phyloP scores from a whole-genome alignment of 2,329 filamentous ascomycete species.

The Alternaria dauci region DNA sequence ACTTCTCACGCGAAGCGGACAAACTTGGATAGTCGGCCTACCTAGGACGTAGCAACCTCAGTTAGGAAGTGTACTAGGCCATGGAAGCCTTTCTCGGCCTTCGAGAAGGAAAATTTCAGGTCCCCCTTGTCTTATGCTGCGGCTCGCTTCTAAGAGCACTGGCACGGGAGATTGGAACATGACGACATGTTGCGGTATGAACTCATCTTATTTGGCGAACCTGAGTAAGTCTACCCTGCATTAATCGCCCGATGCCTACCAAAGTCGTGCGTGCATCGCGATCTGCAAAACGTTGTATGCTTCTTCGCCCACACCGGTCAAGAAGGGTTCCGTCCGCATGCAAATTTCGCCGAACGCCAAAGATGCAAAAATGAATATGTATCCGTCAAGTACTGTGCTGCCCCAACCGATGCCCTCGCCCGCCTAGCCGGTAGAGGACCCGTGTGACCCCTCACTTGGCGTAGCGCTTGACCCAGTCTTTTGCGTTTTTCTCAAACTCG shows the following conservation, averaged over 20 bases:
- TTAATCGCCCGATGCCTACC: constrained; percentile 12
- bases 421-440: constrained; percentile 10
- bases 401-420: constrained; percentile 1
- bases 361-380: constrained; percentile 31
- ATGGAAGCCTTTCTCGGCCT: constrained; percentile 14
- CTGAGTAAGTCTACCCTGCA: constrained; percentile 20
- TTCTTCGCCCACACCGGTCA: constrained; percentile 19
- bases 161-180: constrained; percentile 26
- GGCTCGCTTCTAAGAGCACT: constrained; percentile 14
- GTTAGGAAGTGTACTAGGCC: constrained; percentile 10
- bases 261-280: constrained; percentile 9
- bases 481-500: constrained; percentile 77
- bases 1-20: constrained; percentile 11
- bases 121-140: constrained; percentile 18
- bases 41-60: constrained; percentile 7
- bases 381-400: constrained; percentile 15
- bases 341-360: constrained; percentile 46
- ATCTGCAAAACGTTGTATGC: constrained; percentile 23
- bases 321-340: constrained; percentile 20
- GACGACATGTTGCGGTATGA: constrained; percentile 26
- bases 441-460: constrained; percentile 57
- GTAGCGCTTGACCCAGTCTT: constrained; percentile 76
- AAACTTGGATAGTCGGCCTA: background rate
- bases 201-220: constrained; percentile 25
- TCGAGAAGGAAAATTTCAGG: constrained; percentile 8